A percentile compares a stretch with the other conserved stretches of the same genome.
Conservation (phyloP, 129 eudicot species). For the Logfia minima region DNA sequence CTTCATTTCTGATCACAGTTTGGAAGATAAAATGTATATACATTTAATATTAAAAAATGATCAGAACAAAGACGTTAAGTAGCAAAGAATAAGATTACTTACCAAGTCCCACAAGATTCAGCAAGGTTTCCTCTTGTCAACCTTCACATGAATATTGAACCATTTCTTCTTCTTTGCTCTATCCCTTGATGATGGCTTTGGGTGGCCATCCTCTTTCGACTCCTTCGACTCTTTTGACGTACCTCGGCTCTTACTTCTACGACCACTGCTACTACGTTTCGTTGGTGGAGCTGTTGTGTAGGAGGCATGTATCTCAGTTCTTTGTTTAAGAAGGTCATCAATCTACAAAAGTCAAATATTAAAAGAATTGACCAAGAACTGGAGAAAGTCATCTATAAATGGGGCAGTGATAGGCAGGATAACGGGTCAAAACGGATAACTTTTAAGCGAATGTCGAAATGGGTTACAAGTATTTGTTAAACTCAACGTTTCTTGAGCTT, state of each 20-base stretch:
- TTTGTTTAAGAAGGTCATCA: constrained; percentile 79
- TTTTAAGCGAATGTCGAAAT: not conserved
- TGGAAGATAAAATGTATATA: not conserved
- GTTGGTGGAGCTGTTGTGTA: constrained; percentile 58
- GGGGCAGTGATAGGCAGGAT: not conserved
- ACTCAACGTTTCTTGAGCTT: constrained; percentile 18
- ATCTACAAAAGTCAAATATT: constrained; percentile 47
- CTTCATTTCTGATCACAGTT: constrained; percentile 1
- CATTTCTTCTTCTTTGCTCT: constrained; percentile 80
- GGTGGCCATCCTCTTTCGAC: constrained; percentile 55
- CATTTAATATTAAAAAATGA: not conserved
- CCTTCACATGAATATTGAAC: constrained; percentile 84
- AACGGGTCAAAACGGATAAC: not conserved
- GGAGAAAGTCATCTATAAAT: not conserved
- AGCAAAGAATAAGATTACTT: not conserved
- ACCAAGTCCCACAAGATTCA: constrained; percentile 32
- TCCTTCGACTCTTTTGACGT: constrained; percentile 38
- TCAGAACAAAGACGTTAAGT: not conserved
- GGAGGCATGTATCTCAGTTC: constrained; percentile 84
- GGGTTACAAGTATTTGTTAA: not conserved
- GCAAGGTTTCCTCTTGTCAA: constrained; percentile 81
- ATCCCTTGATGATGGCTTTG: constrained; percentile 51
- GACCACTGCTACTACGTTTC: constrained; percentile 52
- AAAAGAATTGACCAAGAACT: not conserved
- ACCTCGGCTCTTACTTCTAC: constrained; percentile 57